These are phyloP conservation scores for Phytophthora pini DNA, from an alignment of 352 stramenopile species.

Conservation along the genomic window DNA sequence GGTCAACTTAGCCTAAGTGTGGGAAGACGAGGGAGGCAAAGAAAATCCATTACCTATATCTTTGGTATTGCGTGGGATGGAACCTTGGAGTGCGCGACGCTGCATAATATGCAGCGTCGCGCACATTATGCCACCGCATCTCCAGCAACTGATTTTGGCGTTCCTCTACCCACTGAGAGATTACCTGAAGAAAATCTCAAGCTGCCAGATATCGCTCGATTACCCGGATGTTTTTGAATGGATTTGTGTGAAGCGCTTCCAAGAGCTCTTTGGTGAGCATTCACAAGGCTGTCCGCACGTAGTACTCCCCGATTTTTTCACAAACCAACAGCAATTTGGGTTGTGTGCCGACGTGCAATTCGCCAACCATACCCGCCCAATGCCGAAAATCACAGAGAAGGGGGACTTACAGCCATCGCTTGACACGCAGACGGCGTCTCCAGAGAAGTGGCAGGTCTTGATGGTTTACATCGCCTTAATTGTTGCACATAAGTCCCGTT, in stretches of 20 bases:
- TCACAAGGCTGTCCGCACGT: background rate
- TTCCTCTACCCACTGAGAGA: background rate
- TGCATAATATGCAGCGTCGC: background rate
- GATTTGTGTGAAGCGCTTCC: background rate
- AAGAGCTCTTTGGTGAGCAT: background rate
- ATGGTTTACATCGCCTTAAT: too few relatives aligned
- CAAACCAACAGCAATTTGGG: background rate
- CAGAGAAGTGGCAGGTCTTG: background rate
- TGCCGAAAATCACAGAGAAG: background rate
- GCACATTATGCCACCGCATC: background rate
- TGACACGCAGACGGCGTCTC: background rate
- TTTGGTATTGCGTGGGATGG: slow-evolving; percentile 8
- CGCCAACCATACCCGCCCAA: background rate
- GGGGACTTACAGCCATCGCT: background rate
- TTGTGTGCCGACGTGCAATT: background rate
- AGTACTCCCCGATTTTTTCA: background rate
- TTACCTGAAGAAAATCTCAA: background rate
- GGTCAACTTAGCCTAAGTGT: background rate
- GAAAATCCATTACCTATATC: background rate
- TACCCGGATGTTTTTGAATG: background rate
- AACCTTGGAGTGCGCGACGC: background rate
- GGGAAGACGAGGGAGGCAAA: background rate
- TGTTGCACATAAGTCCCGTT: too few relatives aligned
- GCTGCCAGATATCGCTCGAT: background rate
- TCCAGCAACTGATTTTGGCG: background rate